Base-by-base conservation (phyloP, 495 filamentous ascomycete species). In the Lichenothelia convexa region DNA sequence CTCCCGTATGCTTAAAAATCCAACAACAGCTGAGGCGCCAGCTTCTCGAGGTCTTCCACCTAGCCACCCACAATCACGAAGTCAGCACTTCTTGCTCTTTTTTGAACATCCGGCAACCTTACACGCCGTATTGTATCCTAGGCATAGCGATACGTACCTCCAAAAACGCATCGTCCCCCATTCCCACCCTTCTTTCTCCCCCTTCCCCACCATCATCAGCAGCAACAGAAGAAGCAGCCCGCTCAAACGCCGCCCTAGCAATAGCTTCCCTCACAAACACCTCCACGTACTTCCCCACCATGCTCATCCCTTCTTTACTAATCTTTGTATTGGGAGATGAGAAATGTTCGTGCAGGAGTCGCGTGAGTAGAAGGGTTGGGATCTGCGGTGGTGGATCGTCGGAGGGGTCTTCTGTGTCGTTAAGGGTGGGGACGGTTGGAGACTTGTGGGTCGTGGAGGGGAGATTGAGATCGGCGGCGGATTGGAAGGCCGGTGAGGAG, bases 251-350 rank as follows among this genome's bases (percentile, higher is more conserved):
- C 26, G 81, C 77, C 54, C 89, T 52, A 19, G 84, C 84, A 47
- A 97, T 71, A 20, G 85, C 84, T 60, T 97, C 89, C 43, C 80
- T 65, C 39, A 94, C 80, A 64, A 93, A 97, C 9, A 80, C 73
- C 60, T 92, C 82, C 50, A 93, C 68, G 50, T 95, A 95, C 59
- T 78, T 83, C 3, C 70, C 80, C 21, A 89, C 68, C 5, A 84
- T 72, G 11, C 57, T 61, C 51, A 85, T 74, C 13, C 89, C 91
- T 34, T 85, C 79, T 47, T 74, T 77, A 3, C 73, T 71, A 24
- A 95, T 76, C 50, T 77, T 66, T 2, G 75, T 86, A 36, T 71
- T 69, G 15, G 63, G 50, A 38, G 75, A 63, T 42, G 64, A 64
- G 47, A 93, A 92, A 54, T 76, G 72, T 39, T 85, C 70, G 48